Evolutionary conservation across 1,284 basidiomycete species (phyloP), one percentile per base, ranked within the genome.

Genomic region (Ustilago sp.): DNA sequence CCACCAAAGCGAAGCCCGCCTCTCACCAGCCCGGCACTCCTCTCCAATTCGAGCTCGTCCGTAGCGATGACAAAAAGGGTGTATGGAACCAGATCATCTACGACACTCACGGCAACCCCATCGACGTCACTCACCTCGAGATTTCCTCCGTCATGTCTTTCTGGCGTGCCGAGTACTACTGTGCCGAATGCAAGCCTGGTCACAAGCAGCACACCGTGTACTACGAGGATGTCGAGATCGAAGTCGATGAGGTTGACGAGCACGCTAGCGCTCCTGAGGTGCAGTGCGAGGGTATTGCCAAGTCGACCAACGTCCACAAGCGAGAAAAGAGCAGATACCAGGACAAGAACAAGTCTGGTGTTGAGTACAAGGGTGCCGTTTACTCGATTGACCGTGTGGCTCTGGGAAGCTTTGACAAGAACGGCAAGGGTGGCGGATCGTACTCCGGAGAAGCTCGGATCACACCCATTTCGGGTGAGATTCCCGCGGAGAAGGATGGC

Each of bases 161-260:
- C 53, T 74, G 63, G 63, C 62, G 66, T 13, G 72, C 72, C 47
- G 67, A 74, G 60, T 74, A 69, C 60, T 52, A 47, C 59, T 74
- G 72, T 45, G 60, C 60, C 36, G 34, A 55, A 9, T 69, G 72
- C 60, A 36, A 52, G 17, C n/a, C 41, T 3, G 72, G 66, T 11
- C 59, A 66, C 32, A 39, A 54, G 35, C 34, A 59, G 28, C 72
- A 74, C 57, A 69, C 62, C 8, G 54, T 74, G 17, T 13, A 38
- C n/a, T 74, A 74, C 57, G 72, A 74, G 48, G n/a, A 69, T 17
- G 59, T 74, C 52, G 72, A 74, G 63, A 69, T 74, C 56, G 72
- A 74, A 39, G 39, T 69, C n/a, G 67, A 74, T 36, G 47, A 45
- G 15, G 15, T 34, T 8, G 43, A 69, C 31, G 57, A 54, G 36